These are phyloP conservation scores for Discostella stelligera DNA, from an alignment of 352 stramenopile genomes.

Conservation along the genomic window DNA sequence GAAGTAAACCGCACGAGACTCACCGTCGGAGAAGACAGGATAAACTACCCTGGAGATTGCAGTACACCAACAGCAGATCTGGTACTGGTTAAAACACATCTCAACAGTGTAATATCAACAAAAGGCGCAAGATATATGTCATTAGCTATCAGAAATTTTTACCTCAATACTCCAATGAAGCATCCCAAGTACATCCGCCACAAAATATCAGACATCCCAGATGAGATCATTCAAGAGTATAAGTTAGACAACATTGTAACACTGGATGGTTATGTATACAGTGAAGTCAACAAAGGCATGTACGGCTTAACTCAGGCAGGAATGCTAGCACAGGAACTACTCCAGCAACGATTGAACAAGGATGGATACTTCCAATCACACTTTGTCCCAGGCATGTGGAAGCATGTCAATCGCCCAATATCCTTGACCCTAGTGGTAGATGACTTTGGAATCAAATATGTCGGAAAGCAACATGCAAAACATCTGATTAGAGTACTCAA, in stretches of 20 bases:
- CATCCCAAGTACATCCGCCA: conserved; percentile 38
- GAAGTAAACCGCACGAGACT: conserved; percentile 12
- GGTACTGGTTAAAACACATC: conserved; percentile 21
- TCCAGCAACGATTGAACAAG: conserved; percentile 11
- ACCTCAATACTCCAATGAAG: conserved; percentile 28
- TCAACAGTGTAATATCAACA: conserved; percentile 27
- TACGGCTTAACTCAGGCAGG: conserved; percentile 36
- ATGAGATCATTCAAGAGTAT: conserved; percentile 32
- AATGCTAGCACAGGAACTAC: conserved; percentile 20
- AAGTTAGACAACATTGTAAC: conserved; percentile 10
- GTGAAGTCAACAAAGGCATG: conserved; percentile 35
- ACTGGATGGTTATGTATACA: conserved; percentile 21
- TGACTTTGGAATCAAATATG: too few species aligned
- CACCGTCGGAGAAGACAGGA: conserved; percentile 7
- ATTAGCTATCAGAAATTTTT: conserved; percentile 23
- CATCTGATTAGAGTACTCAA: conserved; percentile 28
- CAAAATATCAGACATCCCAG: conserved; percentile 6
- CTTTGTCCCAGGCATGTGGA: conserved; percentile 11
- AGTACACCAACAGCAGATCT: conserved; percentile 11
- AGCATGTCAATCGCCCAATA: conserved; percentile 13
- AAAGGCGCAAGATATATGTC: conserved; percentile 19
- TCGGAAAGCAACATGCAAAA: conserved; percentile 22
- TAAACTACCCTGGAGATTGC: conserved; percentile 9
- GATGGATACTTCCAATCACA: conserved; percentile 31
- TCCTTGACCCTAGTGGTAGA: conserved; percentile 27